These are phyloP conservation scores for Sarcodon aspratus DNA, from an alignment of 768 basidiomycete species.

Conservation along the genomic window DNA sequence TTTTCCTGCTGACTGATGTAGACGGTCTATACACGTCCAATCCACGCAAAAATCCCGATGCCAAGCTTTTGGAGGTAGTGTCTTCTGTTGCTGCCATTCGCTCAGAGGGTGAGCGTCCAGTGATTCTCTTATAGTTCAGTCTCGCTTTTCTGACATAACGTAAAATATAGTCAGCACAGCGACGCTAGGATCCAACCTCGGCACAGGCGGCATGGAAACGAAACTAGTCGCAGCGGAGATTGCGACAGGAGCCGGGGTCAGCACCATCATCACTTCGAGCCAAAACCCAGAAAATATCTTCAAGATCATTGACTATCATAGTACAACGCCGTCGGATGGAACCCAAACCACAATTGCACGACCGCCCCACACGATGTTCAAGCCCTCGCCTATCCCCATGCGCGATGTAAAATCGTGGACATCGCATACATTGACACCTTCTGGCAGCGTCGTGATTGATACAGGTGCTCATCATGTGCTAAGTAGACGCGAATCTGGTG, in stretches of 20 bases:
- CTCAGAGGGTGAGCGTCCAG: constrained; percentile 46
- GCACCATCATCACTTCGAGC: constrained; percentile 84
- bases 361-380: constrained; percentile 86
- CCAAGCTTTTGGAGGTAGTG: constrained; percentile 74
- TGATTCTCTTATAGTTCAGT: neutral
- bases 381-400: constrained; percentile 57
- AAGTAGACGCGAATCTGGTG: constrained; percentile 77
- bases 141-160: neutral
- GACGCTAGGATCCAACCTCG: constrained; percentile 85
- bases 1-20: constrained; percentile 94
- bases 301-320: constrained; percentile 72
- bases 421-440: constrained; percentile 83
- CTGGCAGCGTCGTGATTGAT: constrained; percentile 85
- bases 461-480: constrained; percentile 82
- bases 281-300: constrained; percentile 66
- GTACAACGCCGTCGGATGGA: constrained; percentile 14
- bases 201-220: constrained; percentile 98
- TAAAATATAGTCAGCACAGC: constrained; percentile 67
- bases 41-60: constrained; percentile 80
- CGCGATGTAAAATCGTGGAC: constrained; percentile 94
- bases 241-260: constrained; percentile 88
- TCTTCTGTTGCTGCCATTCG: constrained; percentile 75
- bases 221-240: constrained; percentile 98
- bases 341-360: constrained; percentile 14
- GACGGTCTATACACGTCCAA: constrained; percentile 94